Evolutionary conservation across 169 alveolate genomes (phyloP), one percentile per base, ranked within the genome.

Genomic region (Cryptosporidium muris): DNA sequence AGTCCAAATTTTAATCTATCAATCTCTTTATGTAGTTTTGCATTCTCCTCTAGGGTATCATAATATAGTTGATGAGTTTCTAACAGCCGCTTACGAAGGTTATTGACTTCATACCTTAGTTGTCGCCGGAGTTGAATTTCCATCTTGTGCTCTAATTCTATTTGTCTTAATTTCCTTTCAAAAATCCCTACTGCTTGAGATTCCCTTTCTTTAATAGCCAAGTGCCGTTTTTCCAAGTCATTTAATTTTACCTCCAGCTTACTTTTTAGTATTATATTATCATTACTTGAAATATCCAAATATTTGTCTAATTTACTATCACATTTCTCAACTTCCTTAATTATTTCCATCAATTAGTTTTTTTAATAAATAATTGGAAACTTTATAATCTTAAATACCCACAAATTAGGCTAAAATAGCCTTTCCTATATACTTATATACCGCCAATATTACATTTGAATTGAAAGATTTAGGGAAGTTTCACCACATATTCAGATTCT

Each of bases 21-120:
- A 12, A 74, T 14, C n/a, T 74, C 85, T 16, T 36, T 58, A 42
- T 60, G 54, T 36, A 74, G 43, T n/a, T 8, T 49, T 40, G 43
- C 85, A 74, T 74, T 74, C 9, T 74, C 74, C 58, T 74, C 85
- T 48, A 74, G 16, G n/a, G 85, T 74, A 54, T 74, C 45, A 5
- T 47, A 58, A 25, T 74, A 74, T n/a, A 74, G 85, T 25, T 74
- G 56, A 40, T 74, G 60, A 0, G 85, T 74, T n/a, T 74, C 85
- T 40, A 74, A 40, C 3, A 74, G 62, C 53, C 43, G 25, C 40
- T 74, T 74, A 8, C 85, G 54, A 47, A 74, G 60, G 36, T 74
- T 74, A 42, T 74, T 74, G 34, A 74, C 85, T 53, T 74, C 85
- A 74, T 58, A 74, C 45, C 85, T 74, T 7, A 74, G 66, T 38